Evolutionary conservation across 192 early-diverging fungal genomes (phyloP).

Genomic region (Linnemannia zychae): DNA sequence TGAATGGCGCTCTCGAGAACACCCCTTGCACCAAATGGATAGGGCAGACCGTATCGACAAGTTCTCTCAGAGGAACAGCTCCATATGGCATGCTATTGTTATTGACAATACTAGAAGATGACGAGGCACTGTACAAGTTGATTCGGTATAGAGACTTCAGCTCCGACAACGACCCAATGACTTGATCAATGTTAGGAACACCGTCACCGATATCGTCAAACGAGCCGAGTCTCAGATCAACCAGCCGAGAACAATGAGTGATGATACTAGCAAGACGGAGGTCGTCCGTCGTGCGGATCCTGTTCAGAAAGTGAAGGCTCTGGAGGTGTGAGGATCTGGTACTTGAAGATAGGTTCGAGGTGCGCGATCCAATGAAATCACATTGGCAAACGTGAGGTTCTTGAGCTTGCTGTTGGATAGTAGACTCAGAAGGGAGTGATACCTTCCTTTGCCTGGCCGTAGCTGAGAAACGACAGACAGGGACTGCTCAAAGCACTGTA

Average conservation of each 20-base stretch:
- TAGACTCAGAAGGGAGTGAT: background rate
- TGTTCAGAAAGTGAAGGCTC: background rate
- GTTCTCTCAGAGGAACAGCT: background rate
- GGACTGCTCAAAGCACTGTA: no score
- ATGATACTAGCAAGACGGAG: background rate
- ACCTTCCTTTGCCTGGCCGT: background rate
- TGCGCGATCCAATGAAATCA: background rate
- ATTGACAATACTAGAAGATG: no score
- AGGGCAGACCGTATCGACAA: background rate
- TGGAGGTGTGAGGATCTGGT: background rate
- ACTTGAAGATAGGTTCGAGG: background rate
- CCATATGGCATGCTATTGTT: no score
- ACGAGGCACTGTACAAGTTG: no score
- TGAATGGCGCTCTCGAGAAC: background rate
- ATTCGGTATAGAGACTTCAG: background rate
- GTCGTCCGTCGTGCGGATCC: background rate
- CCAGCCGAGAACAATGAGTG: background rate
- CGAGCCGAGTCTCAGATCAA: background rate
- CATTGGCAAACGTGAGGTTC: background rate
- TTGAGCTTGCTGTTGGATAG: background rate
- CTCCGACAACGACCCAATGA: background rate
- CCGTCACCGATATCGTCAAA: fast-evolving
- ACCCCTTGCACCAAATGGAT: background rate
- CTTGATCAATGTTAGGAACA: background rate
- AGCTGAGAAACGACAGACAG: background rate